These are phyloP conservation scores for Citrullus colocynthis DNA, from an alignment of 306 rosid genomes.

Conservation along the genomic window DNA sequence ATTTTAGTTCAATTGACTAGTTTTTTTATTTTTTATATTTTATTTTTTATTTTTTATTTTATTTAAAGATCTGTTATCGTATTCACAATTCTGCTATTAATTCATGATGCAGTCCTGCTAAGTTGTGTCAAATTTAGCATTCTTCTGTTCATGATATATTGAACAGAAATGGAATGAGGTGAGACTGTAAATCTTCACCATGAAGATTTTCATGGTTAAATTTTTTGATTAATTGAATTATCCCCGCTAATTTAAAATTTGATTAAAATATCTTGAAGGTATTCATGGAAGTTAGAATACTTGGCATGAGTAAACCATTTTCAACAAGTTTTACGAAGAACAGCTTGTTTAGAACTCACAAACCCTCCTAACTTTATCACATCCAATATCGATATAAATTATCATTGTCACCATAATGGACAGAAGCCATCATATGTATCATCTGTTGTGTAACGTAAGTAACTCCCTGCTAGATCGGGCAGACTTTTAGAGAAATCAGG, in stretches of 20 bases:
- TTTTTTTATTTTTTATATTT: not conserved
- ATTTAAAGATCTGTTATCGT: not conserved
- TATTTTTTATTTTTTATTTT: not conserved
- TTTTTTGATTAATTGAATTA: not conserved
- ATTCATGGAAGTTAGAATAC: not conserved
- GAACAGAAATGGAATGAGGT: not conserved
- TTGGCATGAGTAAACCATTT: not conserved
- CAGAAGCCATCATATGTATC: not conserved
- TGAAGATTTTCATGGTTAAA: no score
- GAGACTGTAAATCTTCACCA: not conserved
- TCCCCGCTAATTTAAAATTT: not conserved
- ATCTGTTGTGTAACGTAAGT: not conserved
- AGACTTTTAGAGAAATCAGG: not conserved
- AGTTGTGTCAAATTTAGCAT: not conserved
- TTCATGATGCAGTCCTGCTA: not conserved
- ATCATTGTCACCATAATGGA: not conserved
- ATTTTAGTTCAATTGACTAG: not conserved
- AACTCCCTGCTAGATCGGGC: not conserved
- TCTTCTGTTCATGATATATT: not conserved
- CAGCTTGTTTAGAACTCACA: not conserved
- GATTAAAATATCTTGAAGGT: not conserved
- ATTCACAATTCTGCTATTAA: not conserved
- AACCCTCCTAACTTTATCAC: not conserved
- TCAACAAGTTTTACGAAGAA: not conserved
- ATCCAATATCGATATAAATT: not conserved